A percentile compares a stretch with the other conserved stretches of the same genome.
These are phyloP conservation scores for Allium cepa DNA, from an alignment of 106 monocot species.

Conservation along the genomic window DNA sequence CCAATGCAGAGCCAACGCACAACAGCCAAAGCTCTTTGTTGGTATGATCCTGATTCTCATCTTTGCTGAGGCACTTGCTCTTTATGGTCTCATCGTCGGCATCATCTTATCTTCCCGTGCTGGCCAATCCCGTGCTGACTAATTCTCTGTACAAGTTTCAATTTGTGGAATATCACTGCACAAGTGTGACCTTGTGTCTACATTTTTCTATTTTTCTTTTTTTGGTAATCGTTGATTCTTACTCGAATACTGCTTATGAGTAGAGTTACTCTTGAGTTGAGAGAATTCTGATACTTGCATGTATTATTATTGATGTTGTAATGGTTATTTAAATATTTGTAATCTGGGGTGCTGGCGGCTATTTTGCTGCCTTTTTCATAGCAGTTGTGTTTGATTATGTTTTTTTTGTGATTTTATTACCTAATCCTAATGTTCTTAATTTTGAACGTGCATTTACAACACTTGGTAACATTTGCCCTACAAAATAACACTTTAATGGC, in stretches of 20 bases:
- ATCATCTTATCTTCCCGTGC: constrained; percentile 23
- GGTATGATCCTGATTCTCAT: constrained; percentile 26
- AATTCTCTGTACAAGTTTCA: background rate
- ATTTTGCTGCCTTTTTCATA: background rate
- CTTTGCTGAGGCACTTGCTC: constrained; percentile 21
- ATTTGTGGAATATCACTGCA: too few species aligned
- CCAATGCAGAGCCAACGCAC: constrained; percentile 16
- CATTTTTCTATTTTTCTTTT: too few species aligned
- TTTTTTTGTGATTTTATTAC: background rate
- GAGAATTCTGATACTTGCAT: background rate
- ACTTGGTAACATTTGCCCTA: too few species aligned
- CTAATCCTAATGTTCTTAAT: too few species aligned
- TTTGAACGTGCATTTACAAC: too few species aligned
- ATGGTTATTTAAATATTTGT: background rate
- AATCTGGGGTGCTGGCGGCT: background rate
- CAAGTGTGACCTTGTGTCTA: too few species aligned
- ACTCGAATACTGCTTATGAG: background rate
- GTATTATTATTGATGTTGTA: background rate
- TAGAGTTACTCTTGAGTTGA: background rate
- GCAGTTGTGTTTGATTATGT: background rate
- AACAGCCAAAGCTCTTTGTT: constrained; percentile 22
- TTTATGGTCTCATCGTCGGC: constrained; percentile 20
- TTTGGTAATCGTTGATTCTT: background rate
- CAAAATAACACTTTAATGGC: too few species aligned
- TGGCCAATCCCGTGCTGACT: constrained; percentile 21